Evolutionary conservation across 1,284 basidiomycete genomes (phyloP).

Genomic region (Anthracocystis panici-leucophaei): DNA sequence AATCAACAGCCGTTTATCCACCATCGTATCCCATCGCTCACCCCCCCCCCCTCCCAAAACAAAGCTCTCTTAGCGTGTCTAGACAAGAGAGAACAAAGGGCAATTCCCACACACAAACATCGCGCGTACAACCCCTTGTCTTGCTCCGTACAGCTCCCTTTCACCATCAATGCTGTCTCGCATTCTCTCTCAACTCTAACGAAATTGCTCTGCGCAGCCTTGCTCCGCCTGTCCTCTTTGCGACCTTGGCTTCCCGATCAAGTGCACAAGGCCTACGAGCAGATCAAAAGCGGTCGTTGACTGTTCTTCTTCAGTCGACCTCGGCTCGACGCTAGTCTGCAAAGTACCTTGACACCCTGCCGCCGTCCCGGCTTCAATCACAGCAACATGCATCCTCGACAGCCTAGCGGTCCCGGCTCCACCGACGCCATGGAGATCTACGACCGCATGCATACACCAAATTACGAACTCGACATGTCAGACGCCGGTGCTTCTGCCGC

Average conservation of each 20-base stretch:
- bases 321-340: background rate
- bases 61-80: background rate
- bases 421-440: conserved; percentile 58
- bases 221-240: background rate
- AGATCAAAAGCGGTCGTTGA: background rate
- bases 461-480: conserved; percentile 42
- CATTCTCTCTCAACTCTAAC: conserved; percentile 1
- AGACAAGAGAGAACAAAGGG: background rate
- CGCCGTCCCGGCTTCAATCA: background rate
- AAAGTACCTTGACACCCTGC: background rate
- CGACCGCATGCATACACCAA: conserved; percentile 53
- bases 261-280: background rate
- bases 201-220: background rate
- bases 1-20: background rate
- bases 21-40: background rate
- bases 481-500: conserved; percentile 22
- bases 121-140: background rate
- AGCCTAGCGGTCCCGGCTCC: conserved; percentile 54
- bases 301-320: background rate
- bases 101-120: background rate
- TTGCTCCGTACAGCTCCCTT: background rate
- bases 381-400: conserved; percentile 40
- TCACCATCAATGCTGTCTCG: conserved; percentile 28
- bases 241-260: background rate
- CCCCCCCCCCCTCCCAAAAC: background rate